A percentile compares a stretch with the other conserved stretches of the same genome.
These are phyloP conservation scores for Ogataea henricii DNA, from an alignment of 805 yeast species.

Conservation along the genomic window DNA sequence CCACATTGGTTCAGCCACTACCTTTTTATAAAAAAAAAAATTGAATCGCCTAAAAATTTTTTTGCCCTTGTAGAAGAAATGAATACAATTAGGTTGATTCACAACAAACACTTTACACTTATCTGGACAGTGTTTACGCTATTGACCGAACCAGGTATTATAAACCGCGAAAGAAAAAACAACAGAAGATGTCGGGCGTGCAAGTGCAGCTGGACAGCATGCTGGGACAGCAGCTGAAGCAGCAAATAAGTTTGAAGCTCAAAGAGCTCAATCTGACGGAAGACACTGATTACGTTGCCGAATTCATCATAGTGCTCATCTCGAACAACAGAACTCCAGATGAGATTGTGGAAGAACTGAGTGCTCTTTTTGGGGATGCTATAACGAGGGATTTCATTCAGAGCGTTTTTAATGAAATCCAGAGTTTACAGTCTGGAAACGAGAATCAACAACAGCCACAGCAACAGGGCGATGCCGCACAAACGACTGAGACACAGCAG, in stretches of 20 bases:
- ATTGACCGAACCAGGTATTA: too few species aligned
- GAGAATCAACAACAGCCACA: constrained; percentile 14
- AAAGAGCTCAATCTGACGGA: constrained; percentile 45
- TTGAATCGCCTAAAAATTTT: constrained; percentile 9
- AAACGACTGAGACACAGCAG: constrained; percentile 13
- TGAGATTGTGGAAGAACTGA: constrained; percentile 62
- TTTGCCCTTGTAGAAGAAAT: constrained; percentile 19
- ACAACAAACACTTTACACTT: too few species aligned
- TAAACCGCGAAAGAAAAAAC: background rate
- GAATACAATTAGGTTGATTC: background rate
- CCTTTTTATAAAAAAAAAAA: background rate
- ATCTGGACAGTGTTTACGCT: too few species aligned
- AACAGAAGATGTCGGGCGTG: constrained; percentile 22
- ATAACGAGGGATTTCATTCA: constrained; percentile 60
- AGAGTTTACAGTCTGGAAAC: constrained; percentile 33
- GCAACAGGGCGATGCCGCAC: background rate
- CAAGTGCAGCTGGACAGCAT: constrained; percentile 35
- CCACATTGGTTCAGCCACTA: background rate
- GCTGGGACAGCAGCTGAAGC: constrained; percentile 44
- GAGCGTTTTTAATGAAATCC: constrained; percentile 58
- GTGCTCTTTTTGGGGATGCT: constrained; percentile 60
- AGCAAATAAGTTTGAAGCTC: constrained; percentile 43
- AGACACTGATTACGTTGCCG: constrained; percentile 66
- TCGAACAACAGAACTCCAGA: constrained; percentile 64
- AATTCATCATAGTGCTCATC: constrained; percentile 69